phyloP scores from a whole-genome alignment of 2,329 filamentous ascomycete species.

The Alternaria gansuensis region DNA sequence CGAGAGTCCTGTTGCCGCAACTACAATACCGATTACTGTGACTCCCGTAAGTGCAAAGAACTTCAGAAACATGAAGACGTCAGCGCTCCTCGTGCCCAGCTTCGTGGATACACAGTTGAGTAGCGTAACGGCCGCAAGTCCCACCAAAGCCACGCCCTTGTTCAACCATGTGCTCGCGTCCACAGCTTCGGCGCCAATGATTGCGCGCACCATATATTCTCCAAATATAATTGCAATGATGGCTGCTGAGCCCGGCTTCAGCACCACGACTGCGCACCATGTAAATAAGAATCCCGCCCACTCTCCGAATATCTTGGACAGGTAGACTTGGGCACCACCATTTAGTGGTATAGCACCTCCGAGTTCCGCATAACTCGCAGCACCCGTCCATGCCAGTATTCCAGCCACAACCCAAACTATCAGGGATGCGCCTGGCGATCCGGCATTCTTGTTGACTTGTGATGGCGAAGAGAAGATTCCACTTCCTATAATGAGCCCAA shows the following conservation, averaged over 20 bases:
- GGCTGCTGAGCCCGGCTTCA: conserved; percentile 91
- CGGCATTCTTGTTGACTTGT: conserved; percentile 89
- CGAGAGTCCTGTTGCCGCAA: conserved; percentile 85
- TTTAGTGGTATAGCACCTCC: conserved; percentile 96
- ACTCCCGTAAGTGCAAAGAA: conserved; percentile 89
- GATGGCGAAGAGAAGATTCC: conserved; percentile 96
- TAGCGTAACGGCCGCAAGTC: conserved; percentile 78
- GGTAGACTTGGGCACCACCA: conserved; percentile 90
- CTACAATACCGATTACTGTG: conserved; percentile 86
- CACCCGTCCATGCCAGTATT: conserved; percentile 94
- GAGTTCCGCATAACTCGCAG: conserved; percentile 92
- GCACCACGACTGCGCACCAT: conserved; percentile 91
- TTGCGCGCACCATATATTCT: conserved; percentile 90
- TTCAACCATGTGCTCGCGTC: conserved; percentile 86
- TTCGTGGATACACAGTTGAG: conserved; percentile 92
- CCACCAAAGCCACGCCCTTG: conserved; percentile 83
- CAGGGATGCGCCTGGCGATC: conserved; percentile 87
- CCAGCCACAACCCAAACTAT: conserved; percentile 93
- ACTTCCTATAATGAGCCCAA: conserved; percentile 93
- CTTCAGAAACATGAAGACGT: conserved; percentile 96
- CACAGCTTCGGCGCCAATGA: conserved; percentile 85
- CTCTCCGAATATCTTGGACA: conserved; percentile 96
- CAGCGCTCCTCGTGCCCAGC: conserved; percentile 84
- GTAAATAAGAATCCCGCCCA: conserved; percentile 92
- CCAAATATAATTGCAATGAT: conserved; percentile 99